Evolutionary conservation across 2,329 filamentous ascomycete genomes (phyloP).

Genomic region (Capronia americana): DNA sequence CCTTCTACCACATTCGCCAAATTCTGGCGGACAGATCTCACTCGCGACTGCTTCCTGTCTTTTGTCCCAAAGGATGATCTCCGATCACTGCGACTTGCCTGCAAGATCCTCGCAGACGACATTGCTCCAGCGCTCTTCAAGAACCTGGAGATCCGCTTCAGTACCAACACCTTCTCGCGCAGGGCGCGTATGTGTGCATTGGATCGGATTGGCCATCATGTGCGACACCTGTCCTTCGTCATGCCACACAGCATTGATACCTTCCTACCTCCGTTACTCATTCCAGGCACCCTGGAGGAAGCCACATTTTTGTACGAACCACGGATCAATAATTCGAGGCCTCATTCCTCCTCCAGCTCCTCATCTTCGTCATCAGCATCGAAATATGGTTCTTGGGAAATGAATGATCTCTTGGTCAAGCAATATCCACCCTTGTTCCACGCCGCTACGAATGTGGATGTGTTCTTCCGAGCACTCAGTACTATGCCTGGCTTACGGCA

Average conservation of each 20-base stretch:
- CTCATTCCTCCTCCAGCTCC: slow-evolving; percentile 56
- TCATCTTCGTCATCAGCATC: slow-evolving; percentile 57
- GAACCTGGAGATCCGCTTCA: slow-evolving; percentile 54
- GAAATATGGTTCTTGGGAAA: slow-evolving; percentile 79
- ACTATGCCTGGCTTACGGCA: slow-evolving; percentile 73
- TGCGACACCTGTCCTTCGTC: slow-evolving; percentile 78
- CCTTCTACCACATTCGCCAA: slow-evolving; percentile 42
- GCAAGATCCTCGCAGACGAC: slow-evolving; percentile 44
- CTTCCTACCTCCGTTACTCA: slow-evolving; percentile 82
- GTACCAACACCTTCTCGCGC: slow-evolving; percentile 74
- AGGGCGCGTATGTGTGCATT: slow-evolving; percentile 75
- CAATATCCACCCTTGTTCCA: slow-evolving; percentile 91
- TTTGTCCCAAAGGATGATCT: slow-evolving; percentile 45
- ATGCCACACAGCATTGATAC: slow-evolving; percentile 79
- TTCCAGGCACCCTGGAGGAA: slow-evolving; percentile 77
- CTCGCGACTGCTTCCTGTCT: slow-evolving; percentile 45
- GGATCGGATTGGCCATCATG: slow-evolving; percentile 76
- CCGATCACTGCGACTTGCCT: slow-evolving; percentile 46
- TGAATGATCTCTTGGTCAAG: slow-evolving; percentile 80
- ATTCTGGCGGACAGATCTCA: slow-evolving; percentile 48
- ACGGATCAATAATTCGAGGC: slow-evolving; percentile 66
- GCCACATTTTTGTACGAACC: slow-evolving; percentile 82
- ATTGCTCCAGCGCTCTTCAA: slow-evolving; percentile 50
- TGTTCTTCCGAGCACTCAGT: slow-evolving; percentile 77
- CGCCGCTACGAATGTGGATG: slow-evolving; percentile 83